Percentiles rank a stretch among this genome's conserved stretches.
These are phyloP conservation scores for Suhomyces atakaporum DNA, from an alignment of 1,139 yeast species.

Conservation along the genomic window DNA sequence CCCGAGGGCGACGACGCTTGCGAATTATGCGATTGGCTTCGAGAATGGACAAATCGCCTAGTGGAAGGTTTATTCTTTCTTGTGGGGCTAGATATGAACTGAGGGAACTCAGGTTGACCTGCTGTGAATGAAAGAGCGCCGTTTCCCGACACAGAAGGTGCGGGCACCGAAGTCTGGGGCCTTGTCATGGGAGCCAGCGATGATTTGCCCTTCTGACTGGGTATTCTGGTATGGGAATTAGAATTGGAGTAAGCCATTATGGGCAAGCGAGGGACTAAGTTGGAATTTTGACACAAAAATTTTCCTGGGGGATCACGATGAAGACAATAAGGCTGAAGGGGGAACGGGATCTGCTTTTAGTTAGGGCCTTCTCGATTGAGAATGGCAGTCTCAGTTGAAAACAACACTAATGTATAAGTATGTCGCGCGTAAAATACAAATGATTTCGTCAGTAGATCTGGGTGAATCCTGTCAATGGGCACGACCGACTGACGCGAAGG, in stretches of 20 bases:
- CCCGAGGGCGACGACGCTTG: slow-evolving; percentile 16
- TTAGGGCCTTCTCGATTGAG: no score
- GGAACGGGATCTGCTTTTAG: no score
- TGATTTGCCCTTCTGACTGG: slow-evolving; percentile 3
- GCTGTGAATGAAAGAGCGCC: neutral
- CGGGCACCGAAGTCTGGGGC: slow-evolving; percentile 2
- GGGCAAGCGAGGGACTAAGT: slow-evolving; percentile 13
- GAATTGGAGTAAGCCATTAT: slow-evolving; percentile 7
- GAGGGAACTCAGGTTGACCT: slow-evolving; percentile 7
- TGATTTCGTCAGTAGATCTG: slow-evolving; percentile 9
- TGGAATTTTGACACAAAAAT: slow-evolving; percentile 8
- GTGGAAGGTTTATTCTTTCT: slow-evolving; percentile 7
- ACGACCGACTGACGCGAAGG: slow-evolving; percentile 1
- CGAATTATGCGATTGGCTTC: slow-evolving; percentile 20
- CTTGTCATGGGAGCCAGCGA: neutral
- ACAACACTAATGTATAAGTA: slow-evolving; percentile 1
- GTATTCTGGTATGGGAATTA: slow-evolving; percentile 1
- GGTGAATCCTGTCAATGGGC: neutral
- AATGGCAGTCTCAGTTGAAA: slow-evolving; percentile 1
- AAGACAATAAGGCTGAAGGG: no score
- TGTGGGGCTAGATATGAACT: slow-evolving; percentile 11
- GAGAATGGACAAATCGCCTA: slow-evolving; percentile 14
- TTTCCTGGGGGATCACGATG: neutral
- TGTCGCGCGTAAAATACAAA: slow-evolving; percentile 2
- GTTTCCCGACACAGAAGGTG: neutral